Conservation (phyloP, 208 protist genomes). For the Trichomonas gallinae region DNA sequence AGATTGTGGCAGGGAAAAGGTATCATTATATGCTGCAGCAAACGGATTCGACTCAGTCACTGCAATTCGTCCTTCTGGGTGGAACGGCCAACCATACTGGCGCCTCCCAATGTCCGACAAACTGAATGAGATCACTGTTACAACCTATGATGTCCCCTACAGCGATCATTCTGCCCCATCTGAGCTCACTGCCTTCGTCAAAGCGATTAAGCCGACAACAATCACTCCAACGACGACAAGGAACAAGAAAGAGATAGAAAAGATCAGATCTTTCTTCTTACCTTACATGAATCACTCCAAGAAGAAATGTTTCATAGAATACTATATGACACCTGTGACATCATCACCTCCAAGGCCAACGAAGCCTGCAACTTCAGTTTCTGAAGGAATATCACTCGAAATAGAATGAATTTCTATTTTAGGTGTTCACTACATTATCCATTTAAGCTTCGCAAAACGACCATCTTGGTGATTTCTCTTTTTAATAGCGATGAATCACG, state of each 20-base stretch:
- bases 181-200: neutral
- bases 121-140: neutral
- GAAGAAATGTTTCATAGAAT: neutral
- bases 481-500: too few relatives aligned
- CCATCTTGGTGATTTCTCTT: too few relatives aligned
- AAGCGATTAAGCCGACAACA: neutral
- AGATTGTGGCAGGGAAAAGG: neutral
- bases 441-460: too few relatives aligned
- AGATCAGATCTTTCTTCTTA: neutral
- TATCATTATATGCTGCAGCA: neutral
- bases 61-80: neutral
- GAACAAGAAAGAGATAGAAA: neutral
- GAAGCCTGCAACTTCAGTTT: neutral
- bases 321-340: neutral
- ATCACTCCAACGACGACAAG: neutral
- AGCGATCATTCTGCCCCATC: neutral
- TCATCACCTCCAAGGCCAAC: neutral
- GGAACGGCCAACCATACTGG: neutral
- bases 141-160: neutral
- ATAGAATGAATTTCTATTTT: neutral
- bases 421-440: too few relatives aligned
- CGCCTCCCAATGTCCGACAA: neutral
- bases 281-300: neutral
- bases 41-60: neutral
- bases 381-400: neutral